Conservation (phyloP, 2,329 filamentous ascomycete genomes). For the Ophiosphaerella narmari region DNA sequence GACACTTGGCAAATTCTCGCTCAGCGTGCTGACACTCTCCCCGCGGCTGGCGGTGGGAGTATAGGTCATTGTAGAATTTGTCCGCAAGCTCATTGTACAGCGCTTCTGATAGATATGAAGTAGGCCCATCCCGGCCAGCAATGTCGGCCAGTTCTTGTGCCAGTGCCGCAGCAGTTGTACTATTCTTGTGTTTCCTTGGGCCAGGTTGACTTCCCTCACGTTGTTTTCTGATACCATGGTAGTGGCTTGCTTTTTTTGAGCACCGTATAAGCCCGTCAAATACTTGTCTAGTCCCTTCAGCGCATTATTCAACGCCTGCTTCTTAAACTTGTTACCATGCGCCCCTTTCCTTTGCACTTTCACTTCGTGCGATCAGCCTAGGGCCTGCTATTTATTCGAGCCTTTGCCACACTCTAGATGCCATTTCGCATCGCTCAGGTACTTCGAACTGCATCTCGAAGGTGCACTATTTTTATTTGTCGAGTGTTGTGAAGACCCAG, state of each 20-base stretch:
- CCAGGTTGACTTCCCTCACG: no score
- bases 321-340: not conserved
- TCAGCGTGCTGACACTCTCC: not conserved
- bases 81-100: no score
- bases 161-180: no score
- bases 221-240: no score
- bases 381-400: not conserved
- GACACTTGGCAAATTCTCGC: not conserved
- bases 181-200: no score
- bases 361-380: not conserved
- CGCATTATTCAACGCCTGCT: not conserved
- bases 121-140: no score
- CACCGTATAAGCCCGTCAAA: no score
- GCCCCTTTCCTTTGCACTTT: not conserved
- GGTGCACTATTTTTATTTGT: not conserved
- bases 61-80: constrained; percentile 3
- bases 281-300: no score
- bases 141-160: no score
- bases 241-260: no score
- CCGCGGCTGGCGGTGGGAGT: not conserved
- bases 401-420: constrained; percentile 13
- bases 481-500: no score
- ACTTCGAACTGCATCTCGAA: not conserved
- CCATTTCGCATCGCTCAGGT: constrained; percentile 16
- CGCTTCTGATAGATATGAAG: no score